Percentiles rank a stretch among this genome's conserved stretches.
Conservation (phyloP, 1,284 basidiomycete genomes). For the Agroathelia rolfsii region DNA sequence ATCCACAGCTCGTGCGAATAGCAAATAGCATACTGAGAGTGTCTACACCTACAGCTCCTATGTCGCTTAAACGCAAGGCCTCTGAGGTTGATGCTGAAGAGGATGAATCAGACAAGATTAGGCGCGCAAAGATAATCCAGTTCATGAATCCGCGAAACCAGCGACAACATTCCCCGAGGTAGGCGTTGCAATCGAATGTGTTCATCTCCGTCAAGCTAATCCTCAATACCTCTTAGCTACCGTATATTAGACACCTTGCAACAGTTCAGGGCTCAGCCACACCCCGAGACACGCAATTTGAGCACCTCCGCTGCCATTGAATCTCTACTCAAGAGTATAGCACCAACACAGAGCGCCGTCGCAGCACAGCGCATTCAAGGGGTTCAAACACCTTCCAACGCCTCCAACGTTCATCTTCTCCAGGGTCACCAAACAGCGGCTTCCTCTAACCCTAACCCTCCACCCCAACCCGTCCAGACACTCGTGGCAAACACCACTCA, state of each 20-base stretch:
- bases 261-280: conserved; percentile 6
- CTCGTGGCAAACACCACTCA: no score
- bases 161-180: conserved; percentile 37
- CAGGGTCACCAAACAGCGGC: no score
- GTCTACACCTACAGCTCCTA: conserved; percentile 55
- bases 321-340: conserved; percentile 2
- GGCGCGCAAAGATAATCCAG: conserved; percentile 61
- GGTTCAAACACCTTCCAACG: no score
- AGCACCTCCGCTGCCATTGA: conserved; percentile 6
- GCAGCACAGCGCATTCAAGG: no score
- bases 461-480: no score
- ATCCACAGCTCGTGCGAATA: conserved; percentile 61
- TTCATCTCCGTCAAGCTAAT: conserved; percentile 2
- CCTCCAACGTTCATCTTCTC: no score
- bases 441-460: no score
- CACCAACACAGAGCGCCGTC: conserved; percentile 10
- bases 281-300: no score
- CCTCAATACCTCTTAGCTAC: conserved; percentile 28
- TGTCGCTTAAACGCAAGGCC: conserved; percentile 72
- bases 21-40: conserved; percentile 62
- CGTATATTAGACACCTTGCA: conserved; percentile 40
- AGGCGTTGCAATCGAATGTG: conserved; percentile 14
- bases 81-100: conserved; percentile 53
- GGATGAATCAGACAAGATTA: conserved; percentile 59
- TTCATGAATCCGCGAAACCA: conserved; percentile 61